Evolutionary conservation across 2,329 filamentous ascomycete genomes (phyloP), one percentile per base, ranked within the genome.

Genomic region (Botrytis fragariae): DNA sequence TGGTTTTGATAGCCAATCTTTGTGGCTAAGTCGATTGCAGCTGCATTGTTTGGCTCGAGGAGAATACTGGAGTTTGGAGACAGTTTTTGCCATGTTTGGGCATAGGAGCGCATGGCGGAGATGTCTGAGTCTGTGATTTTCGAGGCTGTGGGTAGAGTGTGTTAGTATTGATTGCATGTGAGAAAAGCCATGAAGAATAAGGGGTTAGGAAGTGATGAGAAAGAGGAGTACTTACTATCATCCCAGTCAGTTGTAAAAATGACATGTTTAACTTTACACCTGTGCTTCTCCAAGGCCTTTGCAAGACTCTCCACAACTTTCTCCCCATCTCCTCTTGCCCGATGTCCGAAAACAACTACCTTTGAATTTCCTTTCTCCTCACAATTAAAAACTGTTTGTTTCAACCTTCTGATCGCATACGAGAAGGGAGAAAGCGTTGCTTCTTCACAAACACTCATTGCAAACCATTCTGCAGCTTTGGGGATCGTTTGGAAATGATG

Each of bases 391-490:
- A 71, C 12, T 4, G 37, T 57, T 6, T 71, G 44, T 25, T 45
- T 71, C 45, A 71, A 20, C 7, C 48, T 71, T 16, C 45, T 64
- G 20, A 71, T 48, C 9, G 72, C 51, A 57, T 75, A 74, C 29
- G 54, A 44, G 35, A 63, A 71, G 39, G 64, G 72, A 29, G 44
- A 69, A 20, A 64, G 42, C 22, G 51, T 74, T 29, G 64, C 75
- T 82, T 78, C 86, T 84, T 29, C 81, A 35, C 44, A 64, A 3
- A 64, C 69, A 29, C 60, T 65, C 35, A 57, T 16, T 79, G 7
- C 89, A 88, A 97, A 98, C 94, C 94, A 98, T 75, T 88, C 87
- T 0, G 91, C 91, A 6, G 93, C 93, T 77, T 92, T 87, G 77
- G 91, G 89, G 71, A 98, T 90, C 79, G 94, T 97, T 80, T 98